Conservation (phyloP, 768 basidiomycete species). For the Serendipita sp. region DNA sequence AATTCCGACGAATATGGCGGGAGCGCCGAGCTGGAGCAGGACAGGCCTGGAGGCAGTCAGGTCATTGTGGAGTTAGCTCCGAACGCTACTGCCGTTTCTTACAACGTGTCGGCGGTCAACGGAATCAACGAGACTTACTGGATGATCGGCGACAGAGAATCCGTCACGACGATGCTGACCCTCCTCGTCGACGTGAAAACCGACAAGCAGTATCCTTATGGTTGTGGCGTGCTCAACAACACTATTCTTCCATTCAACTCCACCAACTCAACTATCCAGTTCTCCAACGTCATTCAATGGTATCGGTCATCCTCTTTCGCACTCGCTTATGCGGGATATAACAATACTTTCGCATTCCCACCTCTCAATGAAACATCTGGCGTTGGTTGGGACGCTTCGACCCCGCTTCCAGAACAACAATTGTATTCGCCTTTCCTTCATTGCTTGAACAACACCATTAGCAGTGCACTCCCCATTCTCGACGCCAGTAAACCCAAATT, state of each 20-base stretch:
- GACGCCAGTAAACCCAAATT: conserved; percentile 18
- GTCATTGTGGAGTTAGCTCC: not conserved
- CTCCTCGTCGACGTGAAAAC: not conserved
- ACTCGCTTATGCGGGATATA: not conserved
- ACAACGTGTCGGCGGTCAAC: not conserved
- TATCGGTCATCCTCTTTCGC: not conserved
- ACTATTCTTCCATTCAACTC: not conserved
- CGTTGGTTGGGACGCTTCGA: not conserved
- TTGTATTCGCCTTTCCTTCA: conserved; percentile 23
- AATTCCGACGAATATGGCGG: not conserved
- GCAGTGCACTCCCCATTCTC: conserved; percentile 38
- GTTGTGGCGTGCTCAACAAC: not conserved
- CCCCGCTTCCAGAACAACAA: conserved; percentile 18
- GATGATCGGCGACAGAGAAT: not conserved
- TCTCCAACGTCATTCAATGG: not conserved
- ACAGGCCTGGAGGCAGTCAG: not conserved
- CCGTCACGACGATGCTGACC: not conserved
- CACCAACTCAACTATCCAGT: not conserved
- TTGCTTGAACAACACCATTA: conserved; percentile 52
- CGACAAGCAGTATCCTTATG: not conserved
- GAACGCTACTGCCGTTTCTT: not conserved
- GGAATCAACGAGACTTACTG: not conserved
- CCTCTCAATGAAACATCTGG: not conserved
- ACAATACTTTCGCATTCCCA: not conserved
- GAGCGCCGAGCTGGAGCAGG: not conserved